Conservation (phyloP, 78 protist species). For the Planoprotostelium fungivorum region DNA sequence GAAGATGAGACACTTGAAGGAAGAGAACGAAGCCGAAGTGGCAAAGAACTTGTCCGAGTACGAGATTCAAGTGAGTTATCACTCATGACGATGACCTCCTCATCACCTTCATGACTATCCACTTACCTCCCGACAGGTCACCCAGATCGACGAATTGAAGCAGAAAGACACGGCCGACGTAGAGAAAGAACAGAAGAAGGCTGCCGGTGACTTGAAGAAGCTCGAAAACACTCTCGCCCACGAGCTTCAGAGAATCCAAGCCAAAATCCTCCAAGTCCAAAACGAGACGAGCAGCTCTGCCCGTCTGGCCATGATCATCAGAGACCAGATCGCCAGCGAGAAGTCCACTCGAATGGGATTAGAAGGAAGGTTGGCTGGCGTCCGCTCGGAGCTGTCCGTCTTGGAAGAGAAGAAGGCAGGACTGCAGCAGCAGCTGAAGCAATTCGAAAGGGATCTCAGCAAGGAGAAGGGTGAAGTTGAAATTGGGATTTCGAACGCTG, state of each 20-base stretch:
- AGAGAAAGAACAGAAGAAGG: neutral
- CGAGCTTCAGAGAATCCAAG: neutral
- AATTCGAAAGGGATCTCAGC: neutral
- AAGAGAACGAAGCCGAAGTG: neutral
- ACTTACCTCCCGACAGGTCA: neutral
- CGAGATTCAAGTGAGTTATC: neutral
- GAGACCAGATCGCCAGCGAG: neutral
- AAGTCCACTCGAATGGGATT: neutral
- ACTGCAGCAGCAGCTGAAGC: neutral
- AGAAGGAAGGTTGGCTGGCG: neutral
- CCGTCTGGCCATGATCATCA: neutral
- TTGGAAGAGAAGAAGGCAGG: neutral
- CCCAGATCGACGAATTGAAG: neutral
- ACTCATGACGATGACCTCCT: neutral
- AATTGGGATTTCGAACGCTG: neutral
- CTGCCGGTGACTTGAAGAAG: neutral
- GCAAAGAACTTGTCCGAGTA: neutral
- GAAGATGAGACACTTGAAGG: neutral
- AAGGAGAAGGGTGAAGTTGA: neutral
- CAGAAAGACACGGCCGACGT: neutral
- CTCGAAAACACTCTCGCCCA: neutral
- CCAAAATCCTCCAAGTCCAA: neutral
- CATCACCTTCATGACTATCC: neutral
- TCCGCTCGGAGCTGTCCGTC: neutral
- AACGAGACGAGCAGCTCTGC: neutral